These are phyloP conservation scores for Cytidiella melzeri DNA, from an alignment of 768 basidiomycete species.

Conservation along the genomic window DNA sequence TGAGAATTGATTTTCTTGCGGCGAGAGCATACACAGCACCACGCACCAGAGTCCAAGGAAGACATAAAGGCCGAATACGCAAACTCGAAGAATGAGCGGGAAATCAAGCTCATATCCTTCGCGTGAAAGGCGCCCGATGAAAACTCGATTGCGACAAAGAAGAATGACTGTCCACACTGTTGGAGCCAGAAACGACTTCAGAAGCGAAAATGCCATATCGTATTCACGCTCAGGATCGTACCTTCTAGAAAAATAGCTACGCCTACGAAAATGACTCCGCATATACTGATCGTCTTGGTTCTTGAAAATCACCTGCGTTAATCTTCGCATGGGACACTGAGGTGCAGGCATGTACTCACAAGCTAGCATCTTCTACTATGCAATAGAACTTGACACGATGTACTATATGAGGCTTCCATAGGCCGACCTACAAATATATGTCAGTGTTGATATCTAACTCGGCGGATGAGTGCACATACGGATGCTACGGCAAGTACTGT, in stretches of 20 bases:
- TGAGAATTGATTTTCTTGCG: too few species aligned
- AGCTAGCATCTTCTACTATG: slow-evolving; percentile 5
- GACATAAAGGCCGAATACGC: slow-evolving; percentile 10
- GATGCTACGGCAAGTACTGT: not conserved
- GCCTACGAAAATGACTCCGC: slow-evolving; percentile 3
- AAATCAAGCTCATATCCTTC: slow-evolving; percentile 4
- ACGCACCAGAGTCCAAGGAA: slow-evolving; percentile 12
- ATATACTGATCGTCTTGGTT: slow-evolving; percentile 3
- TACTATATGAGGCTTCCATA: slow-evolving; percentile 3
- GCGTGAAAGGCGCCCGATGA: slow-evolving; percentile 6
- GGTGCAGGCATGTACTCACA: too few species aligned
- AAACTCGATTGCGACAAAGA: slow-evolving; percentile 3
- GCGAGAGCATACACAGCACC: not conserved
- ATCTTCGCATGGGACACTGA: too few species aligned
- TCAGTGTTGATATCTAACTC: not conserved
- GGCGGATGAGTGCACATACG: not conserved
- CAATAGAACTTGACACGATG: slow-evolving; percentile 11
- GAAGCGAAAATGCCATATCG: not conserved
- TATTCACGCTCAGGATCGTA: not conserved
- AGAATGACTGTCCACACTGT: slow-evolving; percentile 11
- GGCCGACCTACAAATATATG: slow-evolving; percentile 5
- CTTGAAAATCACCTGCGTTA: too few species aligned
- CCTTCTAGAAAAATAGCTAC: slow-evolving; percentile 9
- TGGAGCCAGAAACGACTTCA: not conserved
- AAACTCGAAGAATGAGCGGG: slow-evolving; percentile 9